Base-by-base conservation (phyloP, 257 asterid genomes). In the Penstemon davidsonii region DNA sequence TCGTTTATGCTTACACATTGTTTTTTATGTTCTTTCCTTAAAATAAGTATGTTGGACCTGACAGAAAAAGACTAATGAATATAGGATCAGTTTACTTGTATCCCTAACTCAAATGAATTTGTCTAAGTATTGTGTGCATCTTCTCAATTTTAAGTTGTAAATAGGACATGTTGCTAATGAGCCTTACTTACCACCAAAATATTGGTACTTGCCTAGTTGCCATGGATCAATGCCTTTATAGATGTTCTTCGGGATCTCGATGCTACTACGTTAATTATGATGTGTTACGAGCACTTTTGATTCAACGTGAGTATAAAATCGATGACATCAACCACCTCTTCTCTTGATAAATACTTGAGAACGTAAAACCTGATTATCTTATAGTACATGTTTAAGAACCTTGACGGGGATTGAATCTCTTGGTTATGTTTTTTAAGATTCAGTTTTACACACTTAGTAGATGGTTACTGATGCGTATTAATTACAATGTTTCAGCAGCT, bases 401-500 rank as follows among this genome's bases (percentile, higher is more conserved):
- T 60, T 36, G 8, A 49, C 11, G 49, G 10, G 5, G 9, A 6
- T 69, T 60, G 45, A 13, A 11, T 60, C 50, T 25, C 10, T 53
- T 62, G 40, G 62, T 41, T n/a, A 6, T 54, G 40, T 8, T 53
- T 62, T 54, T 18, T 0, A 42, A 58, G 40, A 25, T 47, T 46
- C 13, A 8, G 25, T 61, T 18, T 11, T 8, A 38, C 43, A 69
- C 19, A 61, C 51, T 15, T 15, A 15, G 18, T 15, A 15, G 18
- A 15, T 15, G 18, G 52, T n/a, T 46, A 46, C 12, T 46, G 12
- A 46, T 46, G 52, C 52, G 6, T 46, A 8, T 46, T 8, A 46
- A 7, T 46, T 6, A 46, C 52, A 46, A n/a, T 58, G 37, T 68
- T 57, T 13, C 43, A 18, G 68, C 67, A 45, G 68, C 60, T 49